Conservation (phyloP, 2,329 filamentous ascomycete genomes). For the Aspergillus sp. region DNA sequence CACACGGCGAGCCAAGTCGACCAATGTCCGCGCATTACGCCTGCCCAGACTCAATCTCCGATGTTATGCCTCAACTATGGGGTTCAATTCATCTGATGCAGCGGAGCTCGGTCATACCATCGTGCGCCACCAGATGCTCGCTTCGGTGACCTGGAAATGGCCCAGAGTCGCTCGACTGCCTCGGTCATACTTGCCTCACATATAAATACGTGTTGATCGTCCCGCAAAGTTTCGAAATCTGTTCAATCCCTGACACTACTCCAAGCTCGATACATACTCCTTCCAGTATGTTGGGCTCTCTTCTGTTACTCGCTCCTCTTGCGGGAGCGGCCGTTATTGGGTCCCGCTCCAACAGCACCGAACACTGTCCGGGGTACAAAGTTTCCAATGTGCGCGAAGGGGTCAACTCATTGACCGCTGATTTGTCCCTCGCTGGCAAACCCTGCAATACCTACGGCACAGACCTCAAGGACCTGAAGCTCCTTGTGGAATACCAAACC, state of each 20-base stretch:
- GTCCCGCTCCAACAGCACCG: slow-evolving; percentile 9
- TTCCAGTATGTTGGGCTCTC: slow-evolving; percentile 23
- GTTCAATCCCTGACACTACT: neutral
- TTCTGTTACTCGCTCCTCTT: slow-evolving; percentile 27
- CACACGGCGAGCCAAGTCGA: neutral
- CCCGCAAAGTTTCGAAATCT: neutral
- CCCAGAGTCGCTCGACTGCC: neutral
- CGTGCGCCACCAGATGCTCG: slow-evolving; percentile 1
- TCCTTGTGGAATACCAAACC: slow-evolving; percentile 62
- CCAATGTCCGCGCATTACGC: neutral
- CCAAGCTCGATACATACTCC: neutral
- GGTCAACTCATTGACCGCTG: slow-evolving; percentile 60
- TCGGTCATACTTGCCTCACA: neutral
- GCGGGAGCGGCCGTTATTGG: slow-evolving; percentile 27
- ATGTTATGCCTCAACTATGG: neutral
- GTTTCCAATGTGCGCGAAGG: slow-evolving; percentile 34
- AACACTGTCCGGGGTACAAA: slow-evolving; percentile 39
- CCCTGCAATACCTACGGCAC: slow-evolving; percentile 62
- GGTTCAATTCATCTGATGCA: slow-evolving; percentile 5
- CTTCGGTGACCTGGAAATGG: neutral
- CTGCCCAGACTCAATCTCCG: neutral
- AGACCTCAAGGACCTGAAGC: slow-evolving; percentile 56
- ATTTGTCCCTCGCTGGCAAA: slow-evolving; percentile 66
- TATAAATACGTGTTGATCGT: slow-evolving; percentile 3
- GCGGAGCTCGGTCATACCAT: slow-evolving; percentile 9